Base-by-base conservation (phyloP, 2,329 filamentous ascomycete species). In the Arthroderma uncinatum region DNA sequence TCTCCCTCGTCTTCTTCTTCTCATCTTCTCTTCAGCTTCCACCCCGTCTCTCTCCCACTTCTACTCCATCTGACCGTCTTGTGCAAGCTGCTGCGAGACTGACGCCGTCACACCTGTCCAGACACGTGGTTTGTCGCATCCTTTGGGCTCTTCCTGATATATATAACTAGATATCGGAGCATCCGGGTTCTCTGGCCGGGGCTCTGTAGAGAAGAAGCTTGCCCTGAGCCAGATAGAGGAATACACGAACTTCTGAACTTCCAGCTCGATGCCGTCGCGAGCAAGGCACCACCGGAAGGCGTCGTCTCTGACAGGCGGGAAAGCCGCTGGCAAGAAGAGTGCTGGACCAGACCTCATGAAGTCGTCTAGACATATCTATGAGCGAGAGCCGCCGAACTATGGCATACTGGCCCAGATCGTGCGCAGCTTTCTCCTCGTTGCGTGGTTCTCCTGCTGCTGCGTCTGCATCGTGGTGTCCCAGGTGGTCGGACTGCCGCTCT, bases 401-500 rank as follows among this genome's bases (percentile, higher is more conserved):
- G 74, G 74, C 23, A 63, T 71, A 44, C 63, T 68, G 10, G 72
- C 73, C 65, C 76, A 78, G 59, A 57, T 76, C 16, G 47, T 77
- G 25, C 74, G 76, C 33, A 73, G 74, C 34, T 59, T 77, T n/a
- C 56, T 73, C 9, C 68, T 78, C 23, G 62, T 70, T 36, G 69
- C 71, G 21, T 78, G 74, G 74, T 74, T 76, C 60, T 67, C 73
- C 59, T 70, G 70, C 57, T 74, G 72, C 60, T 70, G 68, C 54
- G 57, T 74, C 50, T 63, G 66, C 56, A 74, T 75, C 61, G 74
- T 79, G 60, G 74, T 74, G 39, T 83, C 81, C 4, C 82, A 85
- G 63, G 71, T 83, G 58, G 70, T 84, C 48, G 82, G 82, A 14
- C 74, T 78, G 7, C 82, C 82, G 0, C 68, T 85, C 33, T 84